These are phyloP conservation scores for Pythium rhizo-oryzae DNA, from an alignment of 352 stramenopile genomes.

Conservation along the genomic window DNA sequence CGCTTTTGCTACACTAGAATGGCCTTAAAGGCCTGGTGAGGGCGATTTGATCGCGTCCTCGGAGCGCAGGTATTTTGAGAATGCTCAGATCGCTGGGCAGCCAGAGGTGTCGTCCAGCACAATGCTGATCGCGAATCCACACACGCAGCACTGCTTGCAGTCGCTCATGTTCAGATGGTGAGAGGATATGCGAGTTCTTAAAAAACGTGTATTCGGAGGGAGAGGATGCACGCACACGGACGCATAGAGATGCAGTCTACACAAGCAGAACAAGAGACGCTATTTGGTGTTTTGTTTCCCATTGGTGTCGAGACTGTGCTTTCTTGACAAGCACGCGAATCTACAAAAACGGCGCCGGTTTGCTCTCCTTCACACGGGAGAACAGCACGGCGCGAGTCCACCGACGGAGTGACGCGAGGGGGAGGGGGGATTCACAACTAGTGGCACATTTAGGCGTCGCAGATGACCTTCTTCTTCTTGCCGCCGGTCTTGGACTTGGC, in stretches of 20 bases:
- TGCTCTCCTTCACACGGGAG: constrained; percentile 15
- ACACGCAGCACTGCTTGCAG: no score
- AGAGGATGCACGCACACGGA: not conserved
- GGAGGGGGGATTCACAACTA: not conserved
- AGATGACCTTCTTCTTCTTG: constrained; percentile 6
- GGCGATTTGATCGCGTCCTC: not conserved
- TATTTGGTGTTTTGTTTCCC: not conserved
- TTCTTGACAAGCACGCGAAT: no score
- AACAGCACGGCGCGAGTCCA: not conserved
- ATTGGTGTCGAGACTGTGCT: not conserved
- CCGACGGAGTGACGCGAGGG: not conserved
- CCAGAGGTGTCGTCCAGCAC: no score
- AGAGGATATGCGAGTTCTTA: no score
- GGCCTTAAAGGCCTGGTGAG: not conserved
- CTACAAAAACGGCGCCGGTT: no score
- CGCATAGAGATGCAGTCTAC: not conserved
- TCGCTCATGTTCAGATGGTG: no score
- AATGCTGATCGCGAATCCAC: no score
- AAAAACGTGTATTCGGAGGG: no score
- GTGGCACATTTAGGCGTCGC: constrained; percentile 6
- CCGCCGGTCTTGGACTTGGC: not conserved
- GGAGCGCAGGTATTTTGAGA: no score
- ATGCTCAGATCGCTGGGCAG: no score
- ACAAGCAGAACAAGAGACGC: not conserved
- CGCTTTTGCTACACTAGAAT: no score